Base-by-base conservation (phyloP, 495 filamentous ascomycete species). In the Xylaria cubensis region DNA sequence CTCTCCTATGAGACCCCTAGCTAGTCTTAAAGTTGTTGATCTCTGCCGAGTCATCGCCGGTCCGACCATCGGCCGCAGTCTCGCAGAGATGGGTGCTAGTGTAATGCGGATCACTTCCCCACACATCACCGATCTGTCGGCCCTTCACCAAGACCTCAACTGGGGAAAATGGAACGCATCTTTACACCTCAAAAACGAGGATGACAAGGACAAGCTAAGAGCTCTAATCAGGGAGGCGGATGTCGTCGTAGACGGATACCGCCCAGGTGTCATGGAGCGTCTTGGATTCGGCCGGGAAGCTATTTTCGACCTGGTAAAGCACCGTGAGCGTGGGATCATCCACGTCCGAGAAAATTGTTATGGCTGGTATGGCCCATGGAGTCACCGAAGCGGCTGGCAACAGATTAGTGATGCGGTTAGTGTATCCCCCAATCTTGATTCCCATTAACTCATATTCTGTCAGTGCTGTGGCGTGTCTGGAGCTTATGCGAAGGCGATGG, bases 31-130 rank as follows among this genome's bases (percentile, higher is more conserved):
- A 75, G 85, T 90, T 1, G 72, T 90, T 41, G 88, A 90, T 65
- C 74, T 90, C 56, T 84, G 86, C 6, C 78, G 88, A 15, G 83
- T 90, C 32, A 89, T 90, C 64, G 88, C 88, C n/a, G 88, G 84
- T 0, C 88, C 88, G 0, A 71, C 82, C 1, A 80, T 90, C 39
- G 82, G 82, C 1, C 76, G 81, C 8, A 84, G 81, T 8, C 80
- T 90, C 1, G 89, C 89, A 0, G 84, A 89, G 63, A 81, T 86
- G 64, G 89, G 89, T 17, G 89, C 89, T 0, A 87, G 86, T 74
- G 87, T 91, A 0, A 87, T 91, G 80, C 76, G 86, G 0, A 80
- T 90, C 9, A 90, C 87, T 3, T 83, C 84, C 8, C 84, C 85
- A 19, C 74, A 82, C 64, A 59, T 90, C 7, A 77, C 79, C 2